Percentiles rank a stretch among this genome's conserved stretches.
These are phyloP conservation scores for Strigomonas galati DNA, from an alignment of 208 protist species.

Conservation along the genomic window DNA sequence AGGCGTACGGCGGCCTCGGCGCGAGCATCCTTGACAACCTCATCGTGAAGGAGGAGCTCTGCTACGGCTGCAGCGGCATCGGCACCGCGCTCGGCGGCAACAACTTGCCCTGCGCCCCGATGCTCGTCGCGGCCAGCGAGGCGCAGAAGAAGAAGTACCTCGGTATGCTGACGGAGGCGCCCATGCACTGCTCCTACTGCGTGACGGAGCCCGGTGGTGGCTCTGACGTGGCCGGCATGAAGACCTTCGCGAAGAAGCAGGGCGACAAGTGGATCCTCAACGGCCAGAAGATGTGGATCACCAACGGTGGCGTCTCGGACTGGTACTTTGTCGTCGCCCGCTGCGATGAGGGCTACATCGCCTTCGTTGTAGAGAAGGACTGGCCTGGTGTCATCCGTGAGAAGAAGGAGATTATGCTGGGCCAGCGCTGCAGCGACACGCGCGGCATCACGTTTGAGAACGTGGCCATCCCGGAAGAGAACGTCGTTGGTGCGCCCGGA, in stretches of 20 bases:
- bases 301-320: conserved; percentile 89
- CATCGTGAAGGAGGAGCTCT: conserved; percentile 84
- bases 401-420: conserved; percentile 90
- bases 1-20: conserved; percentile 76
- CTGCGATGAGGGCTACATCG: conserved; percentile 69
- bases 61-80: conserved; percentile 89
- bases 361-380: conserved; percentile 87
- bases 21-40: conserved; percentile 57
- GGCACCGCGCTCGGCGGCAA: conserved; percentile 83
- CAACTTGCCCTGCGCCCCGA: conserved; percentile 62
- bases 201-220: conserved; percentile 85
- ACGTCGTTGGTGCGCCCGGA: conserved; percentile 67
- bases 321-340: conserved; percentile 91
- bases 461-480: conserved; percentile 80
- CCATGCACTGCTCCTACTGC: conserved; percentile 74
- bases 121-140: conserved; percentile 80
- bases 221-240: conserved; percentile 85
- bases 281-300: conserved; percentile 95
- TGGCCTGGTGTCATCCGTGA: conserved; percentile 72
- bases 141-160: conserved; percentile 90
- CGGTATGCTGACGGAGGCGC: conserved; percentile 74
- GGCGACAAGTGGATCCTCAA: conserved; percentile 88
- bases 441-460: conserved; percentile 90
- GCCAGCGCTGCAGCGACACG: conserved; percentile 90
- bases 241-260: conserved; percentile 83